These are phyloP conservation scores for Corchorus olitorius DNA, from an alignment of 345 rosid genomes.

Conservation along the genomic window DNA sequence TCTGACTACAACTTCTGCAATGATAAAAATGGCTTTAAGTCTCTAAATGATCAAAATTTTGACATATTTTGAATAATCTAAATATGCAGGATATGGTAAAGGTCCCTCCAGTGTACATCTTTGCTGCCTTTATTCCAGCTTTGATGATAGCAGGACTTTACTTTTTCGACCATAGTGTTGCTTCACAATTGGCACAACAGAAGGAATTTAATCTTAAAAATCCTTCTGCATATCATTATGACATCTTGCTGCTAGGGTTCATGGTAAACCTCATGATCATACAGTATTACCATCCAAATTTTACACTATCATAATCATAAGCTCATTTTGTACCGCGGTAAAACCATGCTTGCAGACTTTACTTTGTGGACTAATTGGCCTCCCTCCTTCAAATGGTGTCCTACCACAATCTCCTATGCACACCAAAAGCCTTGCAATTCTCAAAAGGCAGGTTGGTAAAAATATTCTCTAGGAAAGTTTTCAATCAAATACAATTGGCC, in stretches of 20 bases:
- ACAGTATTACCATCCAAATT: background rate
- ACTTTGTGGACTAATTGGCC: constrained; percentile 78
- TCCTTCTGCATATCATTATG: constrained; percentile 80
- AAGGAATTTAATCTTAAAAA: constrained; percentile 85
- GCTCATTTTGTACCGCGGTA: background rate
- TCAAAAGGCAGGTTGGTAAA: constrained; percentile 59
- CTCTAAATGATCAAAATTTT: background rate
- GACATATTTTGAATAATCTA: background rate
- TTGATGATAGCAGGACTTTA: constrained; percentile 79
- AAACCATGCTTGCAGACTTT: constrained; percentile 50
- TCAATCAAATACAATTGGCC: background rate
- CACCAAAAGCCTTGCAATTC: constrained; percentile 81
- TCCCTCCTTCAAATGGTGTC: constrained; percentile 89
- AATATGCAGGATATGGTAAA: constrained; percentile 64
- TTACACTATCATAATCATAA: constrained; percentile 1
- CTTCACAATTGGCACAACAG: constrained; percentile 81
- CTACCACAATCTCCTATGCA: constrained; percentile 98
- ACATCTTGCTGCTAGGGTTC: constrained; percentile 67
- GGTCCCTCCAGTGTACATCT: constrained; percentile 55
- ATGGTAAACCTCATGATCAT: constrained; percentile 43
- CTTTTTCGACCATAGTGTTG: constrained; percentile 85
- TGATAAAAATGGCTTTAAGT: background rate
- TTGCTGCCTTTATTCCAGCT: constrained; percentile 74
- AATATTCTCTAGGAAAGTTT: background rate
- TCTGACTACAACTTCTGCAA: background rate